Evolutionary conservation across 352 stramenopile genomes (phyloP).

Genomic region (Phytophthora capsici): DNA sequence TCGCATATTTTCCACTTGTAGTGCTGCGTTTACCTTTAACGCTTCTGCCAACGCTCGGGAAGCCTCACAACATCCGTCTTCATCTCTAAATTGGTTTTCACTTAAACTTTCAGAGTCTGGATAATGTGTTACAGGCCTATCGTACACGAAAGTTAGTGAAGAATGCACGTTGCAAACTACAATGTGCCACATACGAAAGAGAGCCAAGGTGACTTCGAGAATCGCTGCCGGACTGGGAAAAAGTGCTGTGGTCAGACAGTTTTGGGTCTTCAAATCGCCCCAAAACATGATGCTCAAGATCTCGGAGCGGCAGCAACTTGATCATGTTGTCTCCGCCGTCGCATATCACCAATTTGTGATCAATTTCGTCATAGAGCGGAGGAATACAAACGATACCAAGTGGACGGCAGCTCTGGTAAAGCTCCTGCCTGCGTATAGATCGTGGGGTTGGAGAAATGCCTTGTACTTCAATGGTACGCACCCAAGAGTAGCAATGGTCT

Average conservation of each 20-base stretch:
- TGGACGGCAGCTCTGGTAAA: slow-evolving; percentile 10
- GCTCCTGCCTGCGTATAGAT: slow-evolving; percentile 1
- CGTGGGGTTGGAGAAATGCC: slow-evolving; percentile 9
- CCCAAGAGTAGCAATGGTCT: slow-evolving; percentile 39
- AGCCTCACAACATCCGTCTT: slow-evolving; percentile 2
- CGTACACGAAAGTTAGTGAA: background rate
- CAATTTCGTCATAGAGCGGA: background rate
- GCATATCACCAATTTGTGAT: slow-evolving; percentile 25
- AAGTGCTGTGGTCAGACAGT: slow-evolving; percentile 10
- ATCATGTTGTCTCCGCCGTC: slow-evolving; percentile 35
- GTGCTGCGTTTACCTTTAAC: slow-evolving; percentile 25
- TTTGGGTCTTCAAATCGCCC: background rate
- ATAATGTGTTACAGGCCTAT: background rate
- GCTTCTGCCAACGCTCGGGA: slow-evolving; percentile 17
- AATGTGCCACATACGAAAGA: slow-evolving; percentile 18
- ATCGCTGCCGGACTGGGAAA: slow-evolving; percentile 1
- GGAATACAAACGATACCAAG: slow-evolving; percentile 32
- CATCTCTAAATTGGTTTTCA: slow-evolving; percentile 24
- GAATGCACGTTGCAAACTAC: background rate
- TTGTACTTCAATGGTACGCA: slow-evolving; percentile 51
- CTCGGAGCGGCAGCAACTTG: slow-evolving; percentile 27
- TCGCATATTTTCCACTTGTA: slow-evolving; percentile 44
- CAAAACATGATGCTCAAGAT: slow-evolving; percentile 1
- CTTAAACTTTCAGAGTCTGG: slow-evolving; percentile 3
- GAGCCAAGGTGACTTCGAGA: slow-evolving; percentile 1